A percentile compares a stretch with the other conserved stretches of the same genome.
These are phyloP conservation scores for Chaetomidium leptoderma DNA, from an alignment of 495 filamentous ascomycete species.

Conservation along the genomic window DNA sequence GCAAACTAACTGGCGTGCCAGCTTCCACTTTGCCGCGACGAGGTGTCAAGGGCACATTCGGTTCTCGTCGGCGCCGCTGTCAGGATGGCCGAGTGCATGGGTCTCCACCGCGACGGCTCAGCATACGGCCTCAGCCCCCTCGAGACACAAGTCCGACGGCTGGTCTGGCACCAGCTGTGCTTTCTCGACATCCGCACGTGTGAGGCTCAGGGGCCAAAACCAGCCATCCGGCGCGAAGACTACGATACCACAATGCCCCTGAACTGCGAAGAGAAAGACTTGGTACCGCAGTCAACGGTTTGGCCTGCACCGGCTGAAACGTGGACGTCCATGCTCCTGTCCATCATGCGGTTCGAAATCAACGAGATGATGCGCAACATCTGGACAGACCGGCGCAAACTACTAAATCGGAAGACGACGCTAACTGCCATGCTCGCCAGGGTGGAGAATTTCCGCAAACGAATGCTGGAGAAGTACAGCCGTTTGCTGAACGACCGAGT, in stretches of 20 bases:
- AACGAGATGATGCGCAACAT: slow-evolving; percentile 67
- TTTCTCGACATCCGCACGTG: slow-evolving; percentile 72
- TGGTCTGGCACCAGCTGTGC: slow-evolving; percentile 72
- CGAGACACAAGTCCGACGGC: slow-evolving; percentile 68
- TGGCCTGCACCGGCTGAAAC: slow-evolving; percentile 42
- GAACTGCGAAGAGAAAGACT: slow-evolving; percentile 60
- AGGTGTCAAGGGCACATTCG: slow-evolving; percentile 67
- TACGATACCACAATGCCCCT: slow-evolving; percentile 64
- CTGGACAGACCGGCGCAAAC: slow-evolving; percentile 57
- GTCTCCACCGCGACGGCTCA: slow-evolving; percentile 66
- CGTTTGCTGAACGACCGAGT: slow-evolving; percentile 52
- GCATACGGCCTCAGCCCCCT: slow-evolving; percentile 59
- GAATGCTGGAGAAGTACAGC: slow-evolving; percentile 57
- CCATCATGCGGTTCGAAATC: slow-evolving; percentile 64
- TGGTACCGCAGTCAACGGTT: slow-evolving; percentile 36
- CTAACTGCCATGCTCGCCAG: slow-evolving; percentile 54
- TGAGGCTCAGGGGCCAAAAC: slow-evolving; percentile 68
- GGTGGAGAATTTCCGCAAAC: slow-evolving; percentile 56
- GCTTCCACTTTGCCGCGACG: slow-evolving; percentile 65
- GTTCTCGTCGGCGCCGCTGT: slow-evolving; percentile 66
- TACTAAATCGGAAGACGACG: slow-evolving; percentile 57
- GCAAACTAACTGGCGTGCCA: slow-evolving; percentile 30
- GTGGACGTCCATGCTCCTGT: slow-evolving; percentile 65
- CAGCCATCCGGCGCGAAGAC: slow-evolving; percentile 63
- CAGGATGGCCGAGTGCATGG: slow-evolving; percentile 71